Conservation (phyloP, 2,329 filamentous ascomycete genomes). For the Huntiella bhutanensis region DNA sequence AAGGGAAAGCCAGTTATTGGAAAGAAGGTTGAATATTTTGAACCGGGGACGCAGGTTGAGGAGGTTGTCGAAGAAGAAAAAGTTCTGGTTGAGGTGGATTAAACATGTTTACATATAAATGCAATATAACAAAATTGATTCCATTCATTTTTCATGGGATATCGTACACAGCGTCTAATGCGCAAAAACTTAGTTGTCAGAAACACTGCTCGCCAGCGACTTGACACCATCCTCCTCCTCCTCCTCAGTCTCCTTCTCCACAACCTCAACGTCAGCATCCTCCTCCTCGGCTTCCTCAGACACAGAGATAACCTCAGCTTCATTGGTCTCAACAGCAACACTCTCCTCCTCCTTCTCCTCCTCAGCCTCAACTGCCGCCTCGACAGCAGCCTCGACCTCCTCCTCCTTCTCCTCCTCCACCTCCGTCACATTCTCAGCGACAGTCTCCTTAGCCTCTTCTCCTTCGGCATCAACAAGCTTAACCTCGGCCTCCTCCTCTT, state of each 20-base stretch:
- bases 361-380: not conserved
- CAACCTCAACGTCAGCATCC: not conserved
- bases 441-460: not conserved
- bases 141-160: not conserved
- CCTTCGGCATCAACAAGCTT: not conserved
- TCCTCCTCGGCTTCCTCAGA: constrained; percentile 2
- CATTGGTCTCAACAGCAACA: constrained; percentile 1
- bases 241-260: not conserved
- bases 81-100: too few species aligned
- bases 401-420: not conserved
- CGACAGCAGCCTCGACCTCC: not conserved
- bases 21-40: constrained; percentile 4
- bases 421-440: not conserved
- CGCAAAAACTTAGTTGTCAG: not conserved
- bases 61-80: too few species aligned
- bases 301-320: not conserved
- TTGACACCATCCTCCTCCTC: constrained; percentile 1
- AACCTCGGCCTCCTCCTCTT: not conserved
- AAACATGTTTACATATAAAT: too few species aligned
- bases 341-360: not conserved
- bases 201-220: constrained; percentile 1
- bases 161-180: not conserved
- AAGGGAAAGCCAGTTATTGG: constrained; percentile 53
- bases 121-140: not conserved
- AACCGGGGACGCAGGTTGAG: not conserved